phyloP scores from a whole-genome alignment of 2,329 filamentous ascomycete genomes.

The Bertia moriformis region DNA sequence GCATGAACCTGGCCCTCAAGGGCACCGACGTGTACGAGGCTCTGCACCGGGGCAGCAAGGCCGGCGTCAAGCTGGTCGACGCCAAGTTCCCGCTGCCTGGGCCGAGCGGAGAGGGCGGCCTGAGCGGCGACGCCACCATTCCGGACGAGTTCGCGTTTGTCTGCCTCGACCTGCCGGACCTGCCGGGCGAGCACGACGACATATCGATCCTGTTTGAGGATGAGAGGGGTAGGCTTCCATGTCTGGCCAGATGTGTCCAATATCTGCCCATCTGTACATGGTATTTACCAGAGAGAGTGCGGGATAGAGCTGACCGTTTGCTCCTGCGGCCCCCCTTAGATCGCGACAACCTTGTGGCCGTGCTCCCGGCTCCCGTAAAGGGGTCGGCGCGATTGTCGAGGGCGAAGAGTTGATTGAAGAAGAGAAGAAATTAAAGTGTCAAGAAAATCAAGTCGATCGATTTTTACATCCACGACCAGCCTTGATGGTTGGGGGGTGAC shows the following conservation, averaged over 20 bases:
- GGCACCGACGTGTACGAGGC: slow-evolving; percentile 70
- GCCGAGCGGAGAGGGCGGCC: slow-evolving; percentile 32
- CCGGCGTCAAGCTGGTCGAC: slow-evolving; percentile 67
- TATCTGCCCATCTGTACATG: too few species aligned
- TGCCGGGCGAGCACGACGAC: slow-evolving; percentile 85
- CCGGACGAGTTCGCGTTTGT: slow-evolving; percentile 58
- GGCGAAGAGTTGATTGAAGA: too few species aligned
- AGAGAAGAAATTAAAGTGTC: too few species aligned
- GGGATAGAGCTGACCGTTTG: too few species aligned
- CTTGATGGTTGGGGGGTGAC: too few species aligned
- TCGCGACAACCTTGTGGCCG: background rate
- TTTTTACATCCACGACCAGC: too few species aligned
- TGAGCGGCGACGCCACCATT: slow-evolving; percentile 13
- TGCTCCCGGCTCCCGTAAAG: background rate
- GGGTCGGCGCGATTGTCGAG: background rate
- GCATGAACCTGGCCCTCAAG: slow-evolving; percentile 79
- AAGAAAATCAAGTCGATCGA: too few species aligned
- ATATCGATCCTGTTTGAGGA: slow-evolving; percentile 74
- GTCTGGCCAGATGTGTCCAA: too few species aligned
- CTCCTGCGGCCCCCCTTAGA: background rate
- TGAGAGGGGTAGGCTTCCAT: slow-evolving; percentile 52
- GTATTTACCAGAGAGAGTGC: too few species aligned
- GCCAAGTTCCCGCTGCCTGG: slow-evolving; percentile 78
- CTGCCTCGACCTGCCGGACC: slow-evolving; percentile 74
- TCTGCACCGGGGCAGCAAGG: slow-evolving; percentile 48